Evolutionary conservation across 371 early-diverging fungal species (phyloP).

Genomic region (Haplosporangium sp.): DNA sequence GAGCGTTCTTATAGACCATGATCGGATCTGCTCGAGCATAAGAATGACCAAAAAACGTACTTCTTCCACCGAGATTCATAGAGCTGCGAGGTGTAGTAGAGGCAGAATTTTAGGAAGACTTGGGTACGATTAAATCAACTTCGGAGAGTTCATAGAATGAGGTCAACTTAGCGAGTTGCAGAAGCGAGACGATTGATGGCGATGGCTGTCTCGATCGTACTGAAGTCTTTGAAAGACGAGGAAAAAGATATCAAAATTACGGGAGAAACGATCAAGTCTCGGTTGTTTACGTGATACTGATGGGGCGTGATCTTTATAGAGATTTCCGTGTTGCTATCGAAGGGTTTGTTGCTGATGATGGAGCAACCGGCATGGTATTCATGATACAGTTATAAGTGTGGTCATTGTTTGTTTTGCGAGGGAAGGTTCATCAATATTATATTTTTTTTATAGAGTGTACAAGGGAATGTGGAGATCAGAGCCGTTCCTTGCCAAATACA

Average conservation of each 20-base stretch:
- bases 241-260: constrained; percentile 21
- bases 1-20: constrained; percentile 35
- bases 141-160: constrained; percentile 26
- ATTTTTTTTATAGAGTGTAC: neutral
- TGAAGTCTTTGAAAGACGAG: constrained; percentile 12
- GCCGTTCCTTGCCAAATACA: constrained; percentile 1
- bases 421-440: neutral
- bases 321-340: neutral
- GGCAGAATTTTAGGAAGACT: constrained; percentile 27
- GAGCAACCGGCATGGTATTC: neutral
- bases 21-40: constrained; percentile 23
- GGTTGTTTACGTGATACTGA: constrained; percentile 12
- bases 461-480: neutral
- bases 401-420: constrained; percentile 2
- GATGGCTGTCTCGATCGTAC: constrained; percentile 1
- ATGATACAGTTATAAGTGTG: neutral
- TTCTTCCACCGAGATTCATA: constrained; percentile 5
- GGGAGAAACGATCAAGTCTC: constrained; percentile 20
- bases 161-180: constrained; percentile 7
- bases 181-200: neutral
- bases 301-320: constrained; percentile 3
- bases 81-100: constrained; percentile 33
- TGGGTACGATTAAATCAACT: constrained; percentile 23
- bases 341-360: neutral
- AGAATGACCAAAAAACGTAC: constrained; percentile 2